Conservation (phyloP, 2,329 filamentous ascomycete species). For the Graphilbum ipis-grandicollis region DNA sequence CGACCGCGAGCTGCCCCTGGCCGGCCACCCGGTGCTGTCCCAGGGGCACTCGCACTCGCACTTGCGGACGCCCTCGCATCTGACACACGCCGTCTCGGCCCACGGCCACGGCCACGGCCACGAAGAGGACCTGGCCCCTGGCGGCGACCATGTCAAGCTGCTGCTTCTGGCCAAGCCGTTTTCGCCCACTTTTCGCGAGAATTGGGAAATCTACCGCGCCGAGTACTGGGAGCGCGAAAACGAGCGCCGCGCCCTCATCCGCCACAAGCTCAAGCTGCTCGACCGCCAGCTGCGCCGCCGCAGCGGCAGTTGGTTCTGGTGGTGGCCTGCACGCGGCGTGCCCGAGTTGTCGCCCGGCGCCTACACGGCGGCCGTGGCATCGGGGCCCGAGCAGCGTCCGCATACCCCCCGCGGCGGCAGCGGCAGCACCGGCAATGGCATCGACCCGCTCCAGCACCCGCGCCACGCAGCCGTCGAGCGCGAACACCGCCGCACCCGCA, state of each 20-base stretch:
- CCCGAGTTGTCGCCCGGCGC: not conserved
- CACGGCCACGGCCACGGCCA: constrained; percentile 50
- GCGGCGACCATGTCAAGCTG: constrained; percentile 83
- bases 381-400: not conserved
- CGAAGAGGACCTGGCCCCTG: constrained; percentile 79
- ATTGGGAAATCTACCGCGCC: constrained; percentile 86
- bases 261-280: constrained; percentile 49
- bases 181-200: constrained; percentile 82
- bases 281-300: constrained; percentile 51
- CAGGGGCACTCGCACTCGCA: constrained; percentile 5
- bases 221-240: constrained; percentile 98
- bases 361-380: not conserved
- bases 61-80: not conserved
- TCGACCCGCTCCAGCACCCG: constrained; percentile 15
- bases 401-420: constrained; percentile 4
- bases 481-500: constrained; percentile 30
- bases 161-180: constrained; percentile 88
- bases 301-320: constrained; percentile 66
- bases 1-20: constrained; percentile 38
- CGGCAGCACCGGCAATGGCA: constrained; percentile 2
- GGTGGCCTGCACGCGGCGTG: constrained; percentile 42
- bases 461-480: constrained; percentile 25
- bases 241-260: constrained; percentile 60
- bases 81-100: too few relatives aligned
- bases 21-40: constrained; percentile 18